These are phyloP conservation scores for Blastobotrys ciferrii DNA, from an alignment of 1,139 yeast genomes.

Conservation along the genomic window DNA sequence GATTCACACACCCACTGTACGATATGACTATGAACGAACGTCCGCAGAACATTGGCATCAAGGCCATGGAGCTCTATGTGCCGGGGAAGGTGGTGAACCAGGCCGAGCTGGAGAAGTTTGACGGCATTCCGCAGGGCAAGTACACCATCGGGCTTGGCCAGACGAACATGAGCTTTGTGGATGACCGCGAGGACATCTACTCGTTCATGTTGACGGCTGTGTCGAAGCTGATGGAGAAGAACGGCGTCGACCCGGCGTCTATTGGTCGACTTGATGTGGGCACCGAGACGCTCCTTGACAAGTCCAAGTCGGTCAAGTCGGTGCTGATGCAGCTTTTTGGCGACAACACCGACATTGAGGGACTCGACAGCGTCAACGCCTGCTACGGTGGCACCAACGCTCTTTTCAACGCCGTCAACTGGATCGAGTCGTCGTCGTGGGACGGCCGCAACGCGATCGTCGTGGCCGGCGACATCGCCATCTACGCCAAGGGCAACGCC, in stretches of 20 bases:
- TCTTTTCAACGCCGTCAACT: slow-evolving; percentile 86
- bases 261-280: slow-evolving; percentile 98
- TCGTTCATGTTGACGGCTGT: slow-evolving; percentile 85
- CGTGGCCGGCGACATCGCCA: slow-evolving; percentile 96
- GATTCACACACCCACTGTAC: not conserved
- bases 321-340: slow-evolving; percentile 94
- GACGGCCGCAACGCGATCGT: slow-evolving; percentile 98
- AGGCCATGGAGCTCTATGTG: slow-evolving; percentile 88
- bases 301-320: slow-evolving; percentile 94
- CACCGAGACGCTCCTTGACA: slow-evolving; percentile 95
- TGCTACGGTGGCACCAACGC: slow-evolving; percentile 99
- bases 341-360: slow-evolving; percentile 88
- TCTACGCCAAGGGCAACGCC: slow-evolving; percentile 95
- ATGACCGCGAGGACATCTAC: slow-evolving; percentile 96
- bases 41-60: slow-evolving; percentile 89
- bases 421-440: slow-evolving; percentile 97
- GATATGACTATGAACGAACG: slow-evolving; percentile 24
- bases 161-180: slow-evolving; percentile 95
- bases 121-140: slow-evolving; percentile 88
- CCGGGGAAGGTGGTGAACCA: slow-evolving; percentile 73
- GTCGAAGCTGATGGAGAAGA: slow-evolving; percentile 71
- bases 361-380: slow-evolving; percentile 94
- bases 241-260: slow-evolving; percentile 72
- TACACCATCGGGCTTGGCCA: slow-evolving; percentile 98
- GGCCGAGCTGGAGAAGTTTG: slow-evolving; percentile 78